A percentile compares a stretch with the other conserved stretches of the same genome.
Evolutionary conservation across 2,329 filamentous ascomycete genomes (phyloP).

Genomic region (Elsinoe arachidis): DNA sequence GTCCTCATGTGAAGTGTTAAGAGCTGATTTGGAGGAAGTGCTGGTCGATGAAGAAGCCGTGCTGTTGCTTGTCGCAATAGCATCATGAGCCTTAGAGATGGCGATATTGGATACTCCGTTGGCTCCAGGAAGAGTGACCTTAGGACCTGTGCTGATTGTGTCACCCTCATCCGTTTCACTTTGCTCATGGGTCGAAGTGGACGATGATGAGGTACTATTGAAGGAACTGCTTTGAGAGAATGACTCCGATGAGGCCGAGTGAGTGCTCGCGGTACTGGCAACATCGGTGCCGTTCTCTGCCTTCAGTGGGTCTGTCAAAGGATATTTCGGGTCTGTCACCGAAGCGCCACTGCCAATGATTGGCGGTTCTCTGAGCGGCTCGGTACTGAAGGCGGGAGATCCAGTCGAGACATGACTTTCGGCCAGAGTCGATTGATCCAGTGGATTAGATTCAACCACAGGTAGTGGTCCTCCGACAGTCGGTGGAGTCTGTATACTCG

Average conservation of each 20-base stretch:
- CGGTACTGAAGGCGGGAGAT: neutral
- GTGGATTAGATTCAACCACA: too few species aligned
- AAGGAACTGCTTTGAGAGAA: neutral
- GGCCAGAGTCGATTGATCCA: too few species aligned
- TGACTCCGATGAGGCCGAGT: neutral
- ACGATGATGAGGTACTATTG: neutral
- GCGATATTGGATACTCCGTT: neutral
- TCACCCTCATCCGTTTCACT: neutral
- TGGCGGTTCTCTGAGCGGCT: neutral
- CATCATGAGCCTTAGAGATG: neutral
- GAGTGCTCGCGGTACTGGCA: neutral
- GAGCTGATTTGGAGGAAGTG: neutral
- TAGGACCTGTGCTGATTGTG: neutral
- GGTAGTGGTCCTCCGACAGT: too few species aligned
- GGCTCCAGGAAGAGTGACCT: neutral
- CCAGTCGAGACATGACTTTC: too few species aligned
- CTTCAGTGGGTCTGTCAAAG: neutral
- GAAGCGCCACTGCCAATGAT: too few species aligned
- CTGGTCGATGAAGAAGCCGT: neutral
- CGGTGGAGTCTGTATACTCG: too few species aligned
- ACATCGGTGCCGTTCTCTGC: neutral
- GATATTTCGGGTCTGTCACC: too few species aligned
- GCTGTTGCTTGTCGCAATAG: neutral
- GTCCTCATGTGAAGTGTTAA: neutral
- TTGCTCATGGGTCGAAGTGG: neutral